These are phyloP conservation scores for Amauroascus niger DNA, from an alignment of 2,329 filamentous ascomycete species.

Conservation along the genomic window DNA sequence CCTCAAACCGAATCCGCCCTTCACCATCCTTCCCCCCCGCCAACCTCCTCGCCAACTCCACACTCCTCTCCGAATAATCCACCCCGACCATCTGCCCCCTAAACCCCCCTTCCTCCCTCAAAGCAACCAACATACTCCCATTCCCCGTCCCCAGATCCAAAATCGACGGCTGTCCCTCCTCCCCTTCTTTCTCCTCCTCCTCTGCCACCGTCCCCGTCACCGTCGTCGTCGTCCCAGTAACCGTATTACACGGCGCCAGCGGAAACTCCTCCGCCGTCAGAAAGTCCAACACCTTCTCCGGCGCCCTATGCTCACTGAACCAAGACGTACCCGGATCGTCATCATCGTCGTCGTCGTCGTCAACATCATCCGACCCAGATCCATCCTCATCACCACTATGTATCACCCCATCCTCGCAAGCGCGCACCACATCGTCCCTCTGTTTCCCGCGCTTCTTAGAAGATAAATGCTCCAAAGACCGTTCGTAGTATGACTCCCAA, in stretches of 20 bases:
- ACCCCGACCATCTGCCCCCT: slow-evolving; percentile 66
- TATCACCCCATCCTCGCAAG: not conserved
- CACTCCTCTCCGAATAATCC: slow-evolving; percentile 70
- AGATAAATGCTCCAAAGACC: slow-evolving; percentile 34
- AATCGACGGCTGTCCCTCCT: slow-evolving; percentile 38
- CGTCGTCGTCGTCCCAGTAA: not conserved
- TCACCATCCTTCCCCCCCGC: slow-evolving; percentile 23
- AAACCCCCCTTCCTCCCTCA: slow-evolving; percentile 60
- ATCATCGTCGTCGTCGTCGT: slow-evolving; percentile 43
- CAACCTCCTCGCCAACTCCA: slow-evolving; percentile 63
- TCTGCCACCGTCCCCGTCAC: too few relatives aligned
- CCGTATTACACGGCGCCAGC: slow-evolving; percentile 30
- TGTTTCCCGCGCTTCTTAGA: slow-evolving; percentile 18
- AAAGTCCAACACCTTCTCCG: slow-evolving; percentile 65
- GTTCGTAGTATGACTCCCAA: slow-evolving; percentile 51
- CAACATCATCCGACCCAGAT: not conserved
- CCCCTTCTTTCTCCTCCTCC: too few relatives aligned
- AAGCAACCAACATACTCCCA: slow-evolving; percentile 76
- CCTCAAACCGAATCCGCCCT: slow-evolving; percentile 49
- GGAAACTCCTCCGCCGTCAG: slow-evolving; percentile 46
- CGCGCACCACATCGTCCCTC: not conserved
- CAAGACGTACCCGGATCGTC: slow-evolving; percentile 79
- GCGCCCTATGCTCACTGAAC: slow-evolving; percentile 90
- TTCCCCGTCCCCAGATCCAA: slow-evolving; percentile 92
- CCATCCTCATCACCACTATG: not conserved